Evolutionary conservation across 1,139 yeast species (phyloP), one percentile per base, ranked within the genome.

Genomic region (Hyphopichia fennica): DNA sequence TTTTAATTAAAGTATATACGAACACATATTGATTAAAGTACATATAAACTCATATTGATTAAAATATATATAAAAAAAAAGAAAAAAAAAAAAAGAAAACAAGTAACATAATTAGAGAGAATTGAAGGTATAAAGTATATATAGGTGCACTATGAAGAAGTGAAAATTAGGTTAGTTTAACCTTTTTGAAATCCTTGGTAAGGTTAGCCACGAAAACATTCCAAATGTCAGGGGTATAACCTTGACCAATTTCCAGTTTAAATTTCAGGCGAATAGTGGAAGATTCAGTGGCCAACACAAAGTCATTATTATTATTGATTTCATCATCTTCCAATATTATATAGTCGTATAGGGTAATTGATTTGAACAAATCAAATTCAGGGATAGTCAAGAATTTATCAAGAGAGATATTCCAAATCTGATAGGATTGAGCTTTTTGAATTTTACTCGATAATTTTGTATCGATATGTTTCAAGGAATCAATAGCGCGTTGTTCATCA

Each of bases 311-410:
- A 25, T 11, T 14, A 19, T 11, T 20, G 13, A 25, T 11, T 25
- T 25, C 28, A 11, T 11, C n/a, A 3, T 45, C 46, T 14, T 47
- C 46, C 18, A 46, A 45, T 3, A 57, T 42, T 23, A 71, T 50
- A 28, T 47, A 57, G 33, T 69, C 71, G 43, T 59, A 68, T 15
- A 67, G 41, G 0, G 72, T 54, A 13, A 64, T 54, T 54, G 60
- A 61, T 45, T 57, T 62, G 31, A 70, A 54, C 13, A 28, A 16
- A 14, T 56, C 54, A 14, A 59, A 39, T 44, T 63, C 69, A 19
- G 37, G 40, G 33, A 13, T 45, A 35, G 11, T 13, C 7, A 32
- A 18, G 32, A 38, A 38, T 8, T 15, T 11, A 15, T 38, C 32
- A 19, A 19, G n/a, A 8, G 11, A 2, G 11, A 51, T 40, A 2